Base-by-base conservation (phyloP, 345 rosid species). In the Hibiscus mutabilis region DNA sequence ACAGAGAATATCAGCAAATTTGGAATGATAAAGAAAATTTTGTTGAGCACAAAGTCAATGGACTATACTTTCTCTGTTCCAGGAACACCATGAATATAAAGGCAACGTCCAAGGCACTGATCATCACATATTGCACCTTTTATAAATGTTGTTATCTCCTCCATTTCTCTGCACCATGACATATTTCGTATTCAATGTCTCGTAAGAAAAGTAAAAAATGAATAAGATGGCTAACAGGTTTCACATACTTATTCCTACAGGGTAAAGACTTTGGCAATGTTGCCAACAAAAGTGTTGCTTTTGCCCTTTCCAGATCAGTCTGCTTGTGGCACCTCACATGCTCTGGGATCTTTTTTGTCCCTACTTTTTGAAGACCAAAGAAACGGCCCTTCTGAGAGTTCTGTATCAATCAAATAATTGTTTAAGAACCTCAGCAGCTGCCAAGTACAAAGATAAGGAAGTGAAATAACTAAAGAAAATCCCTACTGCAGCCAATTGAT, bases 61-160 rank as follows among this genome's bases (percentile, higher is more conserved):
- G 74, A 56, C 61, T 55, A 42, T 81, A 88, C 96, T 90, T 94
- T 94, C 77, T 97, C 98, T 12, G 98, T 91, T 76, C 98, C 98
- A 0, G 98, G 98, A 83, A 94, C 98, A 81, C 98, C 98, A 66
- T 91, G 97, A 78, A 91, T 82, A 37, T 91, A 94, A 79, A 94
- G 87, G 73, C 98, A 94, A 62, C 96, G 89, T n/a, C 98, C 97
- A 56, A 91, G 79, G 77, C 98, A 94, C 70, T 88, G 93, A 77
- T 88, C 91, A 80, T 86, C 89, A n/a, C 84, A 87, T 70, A 90
- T 91, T 24, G 96, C 96, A 79, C 97, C 96, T 52, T 86, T 90
- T 66, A 94, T 81, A 68, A 94, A 94, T 47, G 85, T 52, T 58
- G 84, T 83, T 57, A 31, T 87, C 88, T 94, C 97, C 51, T 89